phyloP scores from a whole-genome alignment of 1,284 basidiomycete genomes.

The Wallemia hederae region DNA sequence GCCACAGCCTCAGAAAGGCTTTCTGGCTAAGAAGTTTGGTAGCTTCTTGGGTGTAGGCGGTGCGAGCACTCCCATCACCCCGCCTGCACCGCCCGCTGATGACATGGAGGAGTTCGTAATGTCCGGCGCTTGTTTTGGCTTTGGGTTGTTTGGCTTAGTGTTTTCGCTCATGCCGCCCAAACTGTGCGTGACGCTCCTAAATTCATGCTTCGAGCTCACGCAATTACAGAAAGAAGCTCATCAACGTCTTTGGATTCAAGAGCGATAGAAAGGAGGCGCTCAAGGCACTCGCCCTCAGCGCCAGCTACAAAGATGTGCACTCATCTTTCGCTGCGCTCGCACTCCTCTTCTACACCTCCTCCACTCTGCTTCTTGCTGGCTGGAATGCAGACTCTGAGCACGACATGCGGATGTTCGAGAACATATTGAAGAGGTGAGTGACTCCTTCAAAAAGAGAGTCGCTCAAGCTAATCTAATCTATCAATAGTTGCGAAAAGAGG shows the following conservation, averaged over 20 bases:
- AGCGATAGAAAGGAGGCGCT: constrained; percentile 35
- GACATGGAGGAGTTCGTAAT: not conserved
- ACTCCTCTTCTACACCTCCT: constrained; percentile 21
- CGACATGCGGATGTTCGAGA: constrained; percentile 1
- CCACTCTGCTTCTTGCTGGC: constrained; percentile 11
- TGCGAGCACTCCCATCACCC: not conserved
- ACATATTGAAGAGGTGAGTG: not conserved
- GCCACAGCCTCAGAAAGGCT: not conserved
- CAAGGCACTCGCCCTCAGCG: constrained; percentile 33
- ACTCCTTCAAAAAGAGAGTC: not conserved
- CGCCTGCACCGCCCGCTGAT: not conserved
- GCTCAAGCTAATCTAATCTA: no score
- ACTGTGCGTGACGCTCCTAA: constrained; percentile 20
- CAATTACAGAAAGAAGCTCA: constrained; percentile 24
- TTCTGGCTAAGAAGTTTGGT: not conserved
- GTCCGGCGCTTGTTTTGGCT: constrained; percentile 17
- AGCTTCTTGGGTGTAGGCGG: not conserved
- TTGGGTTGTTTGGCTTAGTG: constrained; percentile 42
- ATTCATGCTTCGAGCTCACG: not conserved
- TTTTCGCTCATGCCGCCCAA: constrained; percentile 40
- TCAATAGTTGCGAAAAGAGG: not conserved
- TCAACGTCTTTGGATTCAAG: constrained; percentile 41
- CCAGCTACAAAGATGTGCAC: constrained; percentile 32
- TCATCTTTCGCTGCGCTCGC: constrained; percentile 37
- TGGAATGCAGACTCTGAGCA: constrained; percentile 15